Percentiles rank a stretch among this genome's conserved stretches.
Evolutionary conservation across 1,139 yeast genomes (phyloP).

Genomic region (Yamadazyma sp.): DNA sequence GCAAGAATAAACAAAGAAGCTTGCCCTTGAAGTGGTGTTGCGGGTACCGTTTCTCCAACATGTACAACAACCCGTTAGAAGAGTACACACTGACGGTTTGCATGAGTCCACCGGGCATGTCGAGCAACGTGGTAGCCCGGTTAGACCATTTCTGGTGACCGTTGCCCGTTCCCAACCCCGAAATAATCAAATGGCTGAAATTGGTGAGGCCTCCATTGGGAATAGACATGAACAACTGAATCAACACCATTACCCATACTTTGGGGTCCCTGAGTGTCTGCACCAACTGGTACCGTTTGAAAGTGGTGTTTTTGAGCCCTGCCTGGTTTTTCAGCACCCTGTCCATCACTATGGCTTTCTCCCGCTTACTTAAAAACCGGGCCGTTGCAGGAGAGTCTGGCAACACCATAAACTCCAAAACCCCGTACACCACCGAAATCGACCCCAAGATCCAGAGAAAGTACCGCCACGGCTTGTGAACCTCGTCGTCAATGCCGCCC

Average conservation of each 20-base stretch:
- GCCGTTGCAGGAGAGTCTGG: slow-evolving; percentile 26
- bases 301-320: slow-evolving; percentile 26
- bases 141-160: slow-evolving; percentile 9
- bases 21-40: slow-evolving; percentile 12
- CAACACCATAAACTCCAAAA: slow-evolving; percentile 11
- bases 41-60: slow-evolving; percentile 11
- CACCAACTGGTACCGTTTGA: slow-evolving; percentile 18
- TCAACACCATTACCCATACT: slow-evolving; percentile 13
- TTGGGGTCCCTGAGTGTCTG: slow-evolving; percentile 14
- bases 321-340: slow-evolving; percentile 30
- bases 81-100: slow-evolving; percentile 12
- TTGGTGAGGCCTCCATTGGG: slow-evolving; percentile 28
- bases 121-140: slow-evolving; percentile 9
- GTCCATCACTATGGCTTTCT: slow-evolving; percentile 28
- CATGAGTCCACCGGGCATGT: slow-evolving; percentile 12
- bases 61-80: slow-evolving; percentile 9
- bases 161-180: slow-evolving; percentile 20
- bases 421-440: slow-evolving; percentile 21
- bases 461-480: slow-evolving; percentile 24
- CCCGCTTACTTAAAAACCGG: slow-evolving; percentile 24
- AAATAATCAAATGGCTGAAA: slow-evolving; percentile 22
- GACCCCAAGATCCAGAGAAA: slow-evolving; percentile 22
- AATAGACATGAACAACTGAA: slow-evolving; percentile 24
- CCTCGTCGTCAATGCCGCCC: slow-evolving; percentile 13
- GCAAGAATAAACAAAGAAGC: slow-evolving; percentile 10